phyloP scores from a whole-genome alignment of 306 rosid species.

The Rosa persica region DNA sequence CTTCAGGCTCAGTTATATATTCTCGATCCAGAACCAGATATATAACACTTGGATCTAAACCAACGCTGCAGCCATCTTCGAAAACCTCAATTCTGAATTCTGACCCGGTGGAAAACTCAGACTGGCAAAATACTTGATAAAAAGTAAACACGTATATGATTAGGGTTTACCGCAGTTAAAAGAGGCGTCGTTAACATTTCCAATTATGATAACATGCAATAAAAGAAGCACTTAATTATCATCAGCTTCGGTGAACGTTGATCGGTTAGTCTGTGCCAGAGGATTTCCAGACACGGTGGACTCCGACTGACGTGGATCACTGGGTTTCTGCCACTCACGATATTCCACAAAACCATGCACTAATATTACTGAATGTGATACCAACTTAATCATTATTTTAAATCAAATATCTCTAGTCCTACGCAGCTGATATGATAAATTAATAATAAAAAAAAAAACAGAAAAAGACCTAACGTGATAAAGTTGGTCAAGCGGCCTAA shows the following conservation, averaged over 20 bases:
- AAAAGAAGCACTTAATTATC: not conserved
- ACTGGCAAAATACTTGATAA: not conserved
- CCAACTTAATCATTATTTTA: not conserved
- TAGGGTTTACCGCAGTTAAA: not conserved
- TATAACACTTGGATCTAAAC: not conserved
- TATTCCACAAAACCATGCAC: not conserved
- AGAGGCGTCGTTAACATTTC: not conserved
- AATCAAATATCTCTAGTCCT: not conserved
- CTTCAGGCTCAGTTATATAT: not conserved
- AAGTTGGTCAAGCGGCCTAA: no score
- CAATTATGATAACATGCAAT: not conserved
- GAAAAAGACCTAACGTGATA: no score
- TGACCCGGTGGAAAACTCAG: not conserved
- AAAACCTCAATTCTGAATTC: not conserved
- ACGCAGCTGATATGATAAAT: no score
- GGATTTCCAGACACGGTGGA: not conserved
- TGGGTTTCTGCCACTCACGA: not conserved
- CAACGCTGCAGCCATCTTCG: not conserved
- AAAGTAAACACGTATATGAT: not conserved
- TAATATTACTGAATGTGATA: not conserved
- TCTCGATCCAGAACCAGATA: not conserved
- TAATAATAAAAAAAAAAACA: no score
- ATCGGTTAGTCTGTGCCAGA: not conserved
- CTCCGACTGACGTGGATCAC: not conserved
- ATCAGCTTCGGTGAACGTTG: not conserved